Conservation (phyloP, 1,284 basidiomycete genomes). For the Amanita bisporigera region DNA sequence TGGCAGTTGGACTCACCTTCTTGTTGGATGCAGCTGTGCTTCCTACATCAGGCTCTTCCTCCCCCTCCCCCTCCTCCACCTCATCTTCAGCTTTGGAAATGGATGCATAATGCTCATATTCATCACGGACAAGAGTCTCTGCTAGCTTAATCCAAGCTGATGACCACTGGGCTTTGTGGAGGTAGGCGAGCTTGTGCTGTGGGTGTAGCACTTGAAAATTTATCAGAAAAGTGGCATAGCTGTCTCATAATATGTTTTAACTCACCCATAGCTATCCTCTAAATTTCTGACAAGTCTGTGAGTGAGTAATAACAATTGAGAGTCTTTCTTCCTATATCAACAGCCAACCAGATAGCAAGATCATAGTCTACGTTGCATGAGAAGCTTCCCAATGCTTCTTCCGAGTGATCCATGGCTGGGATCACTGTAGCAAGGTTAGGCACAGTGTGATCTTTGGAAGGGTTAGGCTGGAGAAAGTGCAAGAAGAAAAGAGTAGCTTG, state of each 20-base stretch:
- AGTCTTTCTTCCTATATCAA: constrained; percentile 3
- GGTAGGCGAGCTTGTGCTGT: too few relatives aligned
- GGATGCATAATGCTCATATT: constrained; percentile 12
- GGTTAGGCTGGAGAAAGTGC: too few relatives aligned
- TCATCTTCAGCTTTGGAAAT: too few relatives aligned
- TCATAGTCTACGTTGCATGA: neutral
- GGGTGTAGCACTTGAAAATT: too few relatives aligned
- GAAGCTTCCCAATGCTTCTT: constrained; percentile 19
- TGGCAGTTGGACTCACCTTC: too few relatives aligned
- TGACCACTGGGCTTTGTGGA: constrained; percentile 21
- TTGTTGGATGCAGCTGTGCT: too few relatives aligned
- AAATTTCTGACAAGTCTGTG: constrained; percentile 16
- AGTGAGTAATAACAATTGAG: constrained; percentile 19
- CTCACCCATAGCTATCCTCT: constrained; percentile 25
- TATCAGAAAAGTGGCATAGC: constrained; percentile 25
- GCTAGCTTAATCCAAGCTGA: constrained; percentile 29
- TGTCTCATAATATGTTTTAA: constrained; percentile 4
- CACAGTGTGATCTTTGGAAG: too few relatives aligned
- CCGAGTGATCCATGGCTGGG: constrained; percentile 36
- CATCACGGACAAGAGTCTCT: constrained; percentile 14
- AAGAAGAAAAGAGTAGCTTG: constrained; percentile 35
- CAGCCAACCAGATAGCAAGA: neutral
- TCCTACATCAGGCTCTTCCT: too few relatives aligned
- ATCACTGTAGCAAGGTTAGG: constrained; percentile 36
- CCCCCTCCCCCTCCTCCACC: too few relatives aligned